Conservation (phyloP, 345 rosid species). For the Eucalyptus fibrosa region DNA sequence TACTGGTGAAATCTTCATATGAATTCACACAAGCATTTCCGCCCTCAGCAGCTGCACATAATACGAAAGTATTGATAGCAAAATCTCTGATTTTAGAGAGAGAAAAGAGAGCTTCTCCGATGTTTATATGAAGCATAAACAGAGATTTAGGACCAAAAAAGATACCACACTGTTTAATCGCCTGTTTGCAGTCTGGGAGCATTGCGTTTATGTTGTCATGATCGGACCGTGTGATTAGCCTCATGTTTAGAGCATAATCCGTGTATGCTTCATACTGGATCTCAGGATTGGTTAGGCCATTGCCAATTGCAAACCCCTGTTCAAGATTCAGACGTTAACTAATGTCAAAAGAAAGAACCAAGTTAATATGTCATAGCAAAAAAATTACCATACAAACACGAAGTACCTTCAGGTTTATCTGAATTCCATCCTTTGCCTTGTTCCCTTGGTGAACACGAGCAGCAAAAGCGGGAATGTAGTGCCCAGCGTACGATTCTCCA, state of each 20-base stretch:
- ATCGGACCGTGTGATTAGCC: slow-evolving; percentile 27
- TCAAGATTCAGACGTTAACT: background rate
- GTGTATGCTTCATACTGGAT: slow-evolving; percentile 71
- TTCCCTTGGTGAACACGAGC: slow-evolving; percentile 56
- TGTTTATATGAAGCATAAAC: background rate
- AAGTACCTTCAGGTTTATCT: slow-evolving; percentile 62
- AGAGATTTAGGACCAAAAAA: background rate
- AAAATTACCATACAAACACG: background rate
- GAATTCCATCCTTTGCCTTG: slow-evolving; percentile 65
- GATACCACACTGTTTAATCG: slow-evolving; percentile 42
- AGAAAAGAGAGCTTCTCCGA: background rate
- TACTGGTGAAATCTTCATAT: slow-evolving; percentile 11
- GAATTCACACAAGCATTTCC: slow-evolving; percentile 28
- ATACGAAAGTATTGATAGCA: background rate
- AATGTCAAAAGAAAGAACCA: background rate
- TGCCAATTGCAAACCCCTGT: slow-evolving; percentile 93
- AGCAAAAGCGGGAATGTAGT: slow-evolving; percentile 80
- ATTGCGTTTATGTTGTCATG: slow-evolving; percentile 22
- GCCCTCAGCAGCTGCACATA: slow-evolving; percentile 27
- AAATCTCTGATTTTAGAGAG: background rate
- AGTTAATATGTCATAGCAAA: background rate
- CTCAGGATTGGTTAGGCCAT: slow-evolving; percentile 67
- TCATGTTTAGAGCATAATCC: slow-evolving; percentile 55
- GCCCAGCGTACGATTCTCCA: slow-evolving; percentile 96
- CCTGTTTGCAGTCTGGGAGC: slow-evolving; percentile 31